Conservation (phyloP, 148 eudicot species). For the Oxyria digyna region DNA sequence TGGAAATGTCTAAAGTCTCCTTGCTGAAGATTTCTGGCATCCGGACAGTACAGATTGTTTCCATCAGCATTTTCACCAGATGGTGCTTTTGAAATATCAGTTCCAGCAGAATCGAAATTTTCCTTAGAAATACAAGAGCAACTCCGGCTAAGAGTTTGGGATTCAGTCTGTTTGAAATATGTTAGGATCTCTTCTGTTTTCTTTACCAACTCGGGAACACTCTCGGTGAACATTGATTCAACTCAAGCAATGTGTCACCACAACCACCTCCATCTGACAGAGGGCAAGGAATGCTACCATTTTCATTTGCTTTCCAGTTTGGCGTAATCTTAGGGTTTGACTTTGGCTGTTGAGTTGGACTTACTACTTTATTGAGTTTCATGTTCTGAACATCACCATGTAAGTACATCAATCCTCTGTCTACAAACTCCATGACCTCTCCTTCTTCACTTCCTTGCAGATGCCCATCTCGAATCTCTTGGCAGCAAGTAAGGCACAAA, state of each 20-base stretch:
- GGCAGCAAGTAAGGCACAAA: slow-evolving; percentile 48
- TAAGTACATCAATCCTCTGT: slow-evolving; percentile 27
- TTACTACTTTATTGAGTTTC: background rate
- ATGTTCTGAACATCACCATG: slow-evolving; percentile 18
- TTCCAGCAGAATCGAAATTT: no score
- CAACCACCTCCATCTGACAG: slow-evolving; percentile 29
- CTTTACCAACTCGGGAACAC: slow-evolving; percentile 27
- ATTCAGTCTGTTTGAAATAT: slow-evolving; percentile 1
- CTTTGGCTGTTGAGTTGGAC: background rate
- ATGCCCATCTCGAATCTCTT: slow-evolving; percentile 36
- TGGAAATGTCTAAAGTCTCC: slow-evolving; percentile 45
- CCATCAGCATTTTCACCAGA: slow-evolving; percentile 31
- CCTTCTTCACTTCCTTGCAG: slow-evolving; percentile 26
- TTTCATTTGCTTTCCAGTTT: slow-evolving; percentile 33
- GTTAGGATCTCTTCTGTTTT: slow-evolving; percentile 24
- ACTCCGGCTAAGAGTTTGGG: slow-evolving; percentile 3
- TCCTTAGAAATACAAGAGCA: slow-evolving; percentile 18
- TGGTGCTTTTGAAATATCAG: no score
- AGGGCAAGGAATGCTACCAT: slow-evolving; percentile 46
- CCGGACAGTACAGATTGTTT: slow-evolving; percentile 39
- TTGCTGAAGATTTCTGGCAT: slow-evolving; percentile 23
- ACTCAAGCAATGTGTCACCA: slow-evolving; percentile 26
- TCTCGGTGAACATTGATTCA: slow-evolving; percentile 21
- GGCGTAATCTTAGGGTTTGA: slow-evolving; percentile 6
- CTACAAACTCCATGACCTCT: slow-evolving; percentile 20